Evolutionary conservation across 2,329 filamentous ascomycete genomes (phyloP).

Genomic region (Aureobasidium sp.): DNA sequence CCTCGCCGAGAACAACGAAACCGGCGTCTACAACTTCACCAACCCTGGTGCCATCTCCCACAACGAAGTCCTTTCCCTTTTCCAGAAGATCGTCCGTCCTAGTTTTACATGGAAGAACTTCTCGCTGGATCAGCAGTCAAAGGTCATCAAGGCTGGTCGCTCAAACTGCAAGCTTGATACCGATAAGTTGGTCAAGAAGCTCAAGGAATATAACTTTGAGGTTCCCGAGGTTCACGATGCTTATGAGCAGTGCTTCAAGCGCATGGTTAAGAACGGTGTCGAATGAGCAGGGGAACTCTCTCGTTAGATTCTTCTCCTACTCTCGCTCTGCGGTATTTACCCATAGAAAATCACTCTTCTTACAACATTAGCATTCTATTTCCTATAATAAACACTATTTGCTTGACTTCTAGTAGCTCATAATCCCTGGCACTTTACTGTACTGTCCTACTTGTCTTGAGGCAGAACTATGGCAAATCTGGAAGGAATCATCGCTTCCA

Average conservation of each 20-base stretch:
- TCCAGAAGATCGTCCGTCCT: slow-evolving; percentile 70
- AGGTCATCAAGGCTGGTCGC: slow-evolving; percentile 72
- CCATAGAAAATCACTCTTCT: too few species aligned
- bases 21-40: slow-evolving; percentile 75
- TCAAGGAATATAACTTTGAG: slow-evolving; percentile 64
- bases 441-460: too few species aligned
- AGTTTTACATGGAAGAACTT: slow-evolving; percentile 72
- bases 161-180: slow-evolving; percentile 72
- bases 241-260: slow-evolving; percentile 68
- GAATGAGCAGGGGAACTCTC: neutral
- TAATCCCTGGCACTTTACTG: too few species aligned
- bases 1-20: slow-evolving; percentile 67
- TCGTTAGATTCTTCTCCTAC: too few species aligned
- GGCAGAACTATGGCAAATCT: too few species aligned
- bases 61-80: slow-evolving; percentile 71
- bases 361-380: too few species aligned
- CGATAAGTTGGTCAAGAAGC: slow-evolving; percentile 66
- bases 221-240: slow-evolving; percentile 70
- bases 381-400: too few species aligned
- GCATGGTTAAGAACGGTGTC: slow-evolving; percentile 52
- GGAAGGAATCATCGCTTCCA: too few species aligned
- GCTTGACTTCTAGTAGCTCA: too few species aligned
- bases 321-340: too few species aligned
- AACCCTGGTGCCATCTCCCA: slow-evolving; percentile 77
- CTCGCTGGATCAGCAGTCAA: slow-evolving; percentile 69